phyloP scores from a whole-genome alignment of 768 basidiomycete genomes.

The Tulasnella sp. region DNA sequence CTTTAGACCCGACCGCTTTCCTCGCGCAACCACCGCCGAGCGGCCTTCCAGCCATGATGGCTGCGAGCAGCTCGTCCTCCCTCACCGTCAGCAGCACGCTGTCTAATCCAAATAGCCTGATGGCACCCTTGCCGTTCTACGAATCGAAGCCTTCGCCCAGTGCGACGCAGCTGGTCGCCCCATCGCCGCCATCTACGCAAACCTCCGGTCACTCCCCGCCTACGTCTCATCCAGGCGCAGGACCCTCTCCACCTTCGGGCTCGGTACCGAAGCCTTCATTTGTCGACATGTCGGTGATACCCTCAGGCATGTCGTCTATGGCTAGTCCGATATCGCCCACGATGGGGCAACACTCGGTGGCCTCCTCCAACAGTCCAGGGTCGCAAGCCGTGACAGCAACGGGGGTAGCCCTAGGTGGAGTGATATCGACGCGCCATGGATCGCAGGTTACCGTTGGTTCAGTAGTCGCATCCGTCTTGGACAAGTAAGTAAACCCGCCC shows the following conservation, averaged over 20 bases:
- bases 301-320: not conserved
- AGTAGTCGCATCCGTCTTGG: constrained; percentile 29
- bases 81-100: not conserved
- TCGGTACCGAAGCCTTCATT: not conserved
- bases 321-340: constrained; percentile 14
- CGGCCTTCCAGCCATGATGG: not conserved
- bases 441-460: constrained; percentile 26
- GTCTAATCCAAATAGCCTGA: constrained; percentile 1
- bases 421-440: constrained; percentile 27
- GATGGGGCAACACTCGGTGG: not conserved
- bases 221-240: not conserved
- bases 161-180: not conserved
- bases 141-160: not conserved
- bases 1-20: not conserved
- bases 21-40: not conserved
- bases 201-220: constrained; percentile 13
- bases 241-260: not conserved
- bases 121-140: not conserved
- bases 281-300: not conserved
- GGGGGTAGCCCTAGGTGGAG: constrained; percentile 15
- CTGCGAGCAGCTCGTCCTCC: not conserved
- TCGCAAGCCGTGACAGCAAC: constrained; percentile 19
- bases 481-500: constrained; percentile 25
- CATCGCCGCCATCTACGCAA: constrained; percentile 14
- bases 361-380: not conserved